A percentile compares a stretch with the other conserved stretches of the same genome.
phyloP scores from a whole-genome alignment of 345 rosid genomes.

The Rhodamnia rubescens region DNA sequence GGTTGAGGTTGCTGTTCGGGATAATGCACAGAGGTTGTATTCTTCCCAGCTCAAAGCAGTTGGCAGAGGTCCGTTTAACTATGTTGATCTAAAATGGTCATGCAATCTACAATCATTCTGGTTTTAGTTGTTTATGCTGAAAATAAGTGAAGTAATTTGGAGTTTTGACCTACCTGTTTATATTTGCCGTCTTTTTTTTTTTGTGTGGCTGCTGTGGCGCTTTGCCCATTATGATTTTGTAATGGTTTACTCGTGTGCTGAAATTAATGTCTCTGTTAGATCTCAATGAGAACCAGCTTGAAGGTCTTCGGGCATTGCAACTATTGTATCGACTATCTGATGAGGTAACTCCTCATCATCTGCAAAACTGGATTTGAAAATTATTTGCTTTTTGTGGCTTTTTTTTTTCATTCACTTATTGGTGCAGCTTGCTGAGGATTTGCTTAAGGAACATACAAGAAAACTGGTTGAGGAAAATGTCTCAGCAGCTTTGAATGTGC shows the following conservation, averaged over 20 bases:
- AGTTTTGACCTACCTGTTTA: not conserved
- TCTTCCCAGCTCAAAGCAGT: conserved; percentile 53
- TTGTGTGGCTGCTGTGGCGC: not conserved
- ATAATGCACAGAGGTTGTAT: conserved; percentile 82
- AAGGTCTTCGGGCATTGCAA: conserved; percentile 68
- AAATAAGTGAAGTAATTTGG: not conserved
- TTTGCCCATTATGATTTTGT: not conserved
- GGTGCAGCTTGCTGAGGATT: conserved; percentile 78
- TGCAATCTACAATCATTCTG: not conserved
- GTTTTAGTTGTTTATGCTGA: not conserved
- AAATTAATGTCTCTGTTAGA: conserved; percentile 22
- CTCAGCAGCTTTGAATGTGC: conserved; percentile 44
- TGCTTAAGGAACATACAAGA: conserved; percentile 61
- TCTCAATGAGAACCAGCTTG: conserved; percentile 53
- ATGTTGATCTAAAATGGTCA: not conserved
- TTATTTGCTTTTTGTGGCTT: not conserved
- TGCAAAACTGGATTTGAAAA: not conserved
- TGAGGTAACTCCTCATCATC: conserved; percentile 44
- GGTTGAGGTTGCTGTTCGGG: conserved; percentile 98
- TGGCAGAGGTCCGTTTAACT: conserved; percentile 52
- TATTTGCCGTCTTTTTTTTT: not conserved
- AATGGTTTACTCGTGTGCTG: not conserved
- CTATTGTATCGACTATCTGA: conserved; percentile 61
- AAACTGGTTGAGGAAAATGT: conserved; percentile 58
- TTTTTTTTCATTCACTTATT: not conserved